phyloP scores from a whole-genome alignment of 2,329 filamentous ascomycete genomes.

The Fusarium sp. region DNA sequence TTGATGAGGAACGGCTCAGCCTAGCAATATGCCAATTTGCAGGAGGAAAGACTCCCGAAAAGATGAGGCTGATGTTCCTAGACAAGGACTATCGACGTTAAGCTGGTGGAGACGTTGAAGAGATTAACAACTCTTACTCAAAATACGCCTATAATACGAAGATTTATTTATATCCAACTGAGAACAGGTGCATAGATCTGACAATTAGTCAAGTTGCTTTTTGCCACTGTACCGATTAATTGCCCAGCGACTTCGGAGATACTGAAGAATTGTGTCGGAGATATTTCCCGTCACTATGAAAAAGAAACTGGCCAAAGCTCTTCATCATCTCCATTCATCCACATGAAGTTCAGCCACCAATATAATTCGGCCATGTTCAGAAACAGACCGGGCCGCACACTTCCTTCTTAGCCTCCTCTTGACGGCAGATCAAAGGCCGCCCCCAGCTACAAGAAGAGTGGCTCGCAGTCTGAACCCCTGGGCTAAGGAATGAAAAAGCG shows the following conservation, averaged over 20 bases:
- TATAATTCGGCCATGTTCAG: constrained; percentile 11
- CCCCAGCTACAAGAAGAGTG: constrained; percentile 31
- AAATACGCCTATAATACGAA: constrained; percentile 4
- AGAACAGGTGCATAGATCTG: background rate
- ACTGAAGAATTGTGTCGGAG: background rate
- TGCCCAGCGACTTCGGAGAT: background rate
- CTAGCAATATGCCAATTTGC: background rate
- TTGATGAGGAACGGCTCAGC: background rate
- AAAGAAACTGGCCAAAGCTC: background rate
- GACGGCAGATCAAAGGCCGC: constrained; percentile 27
- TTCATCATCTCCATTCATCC: background rate
- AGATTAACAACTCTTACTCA: constrained; percentile 14
- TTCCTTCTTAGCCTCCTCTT: constrained; percentile 24
- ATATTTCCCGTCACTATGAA: constrained; percentile 10
- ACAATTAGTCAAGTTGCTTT: background rate
- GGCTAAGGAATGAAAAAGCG: constrained; percentile 9
- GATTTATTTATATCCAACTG: constrained; percentile 8
- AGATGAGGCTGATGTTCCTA: background rate
- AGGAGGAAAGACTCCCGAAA: background rate
- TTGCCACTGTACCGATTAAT: constrained; percentile 1
- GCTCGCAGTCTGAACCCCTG: constrained; percentile 25
- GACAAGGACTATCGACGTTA: constrained; percentile 1
- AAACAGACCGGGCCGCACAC: constrained; percentile 16
- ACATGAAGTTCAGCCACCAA: constrained; percentile 14
- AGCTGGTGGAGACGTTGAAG: constrained; percentile 10